A percentile compares a stretch with the other conserved stretches of the same genome.
These are phyloP conservation scores for Fusarium sp. DNA, from an alignment of 2,329 filamentous ascomycete genomes.

Conservation along the genomic window DNA sequence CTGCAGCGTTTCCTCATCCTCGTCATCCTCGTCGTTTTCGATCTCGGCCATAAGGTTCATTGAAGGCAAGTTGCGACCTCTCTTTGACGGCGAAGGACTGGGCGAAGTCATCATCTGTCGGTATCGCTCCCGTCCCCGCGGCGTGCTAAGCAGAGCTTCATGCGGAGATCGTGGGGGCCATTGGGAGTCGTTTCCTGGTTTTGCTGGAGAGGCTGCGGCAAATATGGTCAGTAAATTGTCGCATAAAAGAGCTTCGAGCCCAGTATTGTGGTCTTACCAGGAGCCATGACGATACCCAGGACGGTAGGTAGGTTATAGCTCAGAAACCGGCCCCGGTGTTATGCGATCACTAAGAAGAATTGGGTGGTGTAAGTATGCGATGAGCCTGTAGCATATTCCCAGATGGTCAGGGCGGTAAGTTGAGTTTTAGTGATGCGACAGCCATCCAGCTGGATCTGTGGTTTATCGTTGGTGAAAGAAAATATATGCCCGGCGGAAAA, in stretches of 20 bases:
- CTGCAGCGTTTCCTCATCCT: slow-evolving; percentile 90
- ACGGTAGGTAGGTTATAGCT: slow-evolving; percentile 8
- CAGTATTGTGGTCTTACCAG: slow-evolving; percentile 38
- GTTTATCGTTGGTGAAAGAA: slow-evolving; percentile 2
- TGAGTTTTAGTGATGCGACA: slow-evolving; percentile 22
- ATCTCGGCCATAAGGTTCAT: slow-evolving; percentile 50
- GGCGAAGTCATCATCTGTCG: slow-evolving; percentile 75
- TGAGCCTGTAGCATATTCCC: slow-evolving; percentile 36
- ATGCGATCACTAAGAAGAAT: slow-evolving; percentile 29
- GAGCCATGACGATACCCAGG: slow-evolving; percentile 43
- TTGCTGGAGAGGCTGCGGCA: slow-evolving; percentile 48
- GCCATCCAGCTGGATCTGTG: slow-evolving; percentile 37
- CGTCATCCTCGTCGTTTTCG: slow-evolving; percentile 69
- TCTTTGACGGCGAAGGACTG: slow-evolving; percentile 69
- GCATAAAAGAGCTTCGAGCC: neutral
- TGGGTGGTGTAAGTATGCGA: slow-evolving; percentile 10
- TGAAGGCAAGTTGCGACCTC: slow-evolving; percentile 38
- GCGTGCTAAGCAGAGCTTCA: slow-evolving; percentile 74
- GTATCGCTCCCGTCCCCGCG: slow-evolving; percentile 81
- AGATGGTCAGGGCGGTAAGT: slow-evolving; percentile 29
- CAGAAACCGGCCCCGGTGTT: slow-evolving; percentile 30
- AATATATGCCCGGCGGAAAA: slow-evolving; percentile 11
- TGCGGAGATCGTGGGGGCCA: slow-evolving; percentile 76
- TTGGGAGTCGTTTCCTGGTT: slow-evolving; percentile 61
- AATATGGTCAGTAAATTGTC: slow-evolving; percentile 22